Evolutionary conservation across 2,329 filamentous ascomycete genomes (phyloP).

Genomic region (Ophiostoma perfectum): DNA sequence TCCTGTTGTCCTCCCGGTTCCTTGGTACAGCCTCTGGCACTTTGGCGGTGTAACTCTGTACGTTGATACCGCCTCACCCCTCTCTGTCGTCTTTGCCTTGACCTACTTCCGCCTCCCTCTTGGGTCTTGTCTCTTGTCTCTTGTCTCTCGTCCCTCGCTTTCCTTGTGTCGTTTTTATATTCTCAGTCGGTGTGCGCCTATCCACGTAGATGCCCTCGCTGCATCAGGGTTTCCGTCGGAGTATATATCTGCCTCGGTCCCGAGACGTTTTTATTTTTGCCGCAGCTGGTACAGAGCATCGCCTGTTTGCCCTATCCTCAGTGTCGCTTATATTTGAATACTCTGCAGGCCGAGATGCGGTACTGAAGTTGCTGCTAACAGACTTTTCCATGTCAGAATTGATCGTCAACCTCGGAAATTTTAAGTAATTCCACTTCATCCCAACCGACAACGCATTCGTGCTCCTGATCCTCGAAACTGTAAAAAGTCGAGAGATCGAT

Average conservation of each 20-base stretch:
- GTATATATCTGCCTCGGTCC: background rate
- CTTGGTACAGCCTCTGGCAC: background rate
- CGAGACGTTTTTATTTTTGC: background rate
- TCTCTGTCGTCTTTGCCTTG: constrained; percentile 1
- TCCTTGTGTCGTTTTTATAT: background rate
- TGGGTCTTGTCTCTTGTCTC: background rate
- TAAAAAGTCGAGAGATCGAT: constrained; percentile 7
- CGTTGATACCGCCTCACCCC: background rate
- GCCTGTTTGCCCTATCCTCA: background rate
- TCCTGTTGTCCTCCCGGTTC: background rate
- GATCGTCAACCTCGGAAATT: background rate
- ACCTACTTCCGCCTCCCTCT: background rate
- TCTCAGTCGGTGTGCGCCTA: background rate
- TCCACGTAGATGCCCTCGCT: background rate
- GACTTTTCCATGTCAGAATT: background rate
- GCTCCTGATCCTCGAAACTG: constrained; percentile 3
- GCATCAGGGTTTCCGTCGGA: background rate
- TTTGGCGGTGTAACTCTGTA: constrained; percentile 11
- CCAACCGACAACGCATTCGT: constrained; percentile 1
- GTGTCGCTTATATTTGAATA: background rate
- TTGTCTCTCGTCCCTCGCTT: background rate
- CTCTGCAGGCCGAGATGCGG: too few relatives aligned
- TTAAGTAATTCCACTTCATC: constrained; percentile 2
- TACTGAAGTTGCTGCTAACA: background rate
- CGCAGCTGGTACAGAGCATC: background rate